phyloP scores from a whole-genome alignment of 805 yeast species.

The Nakazawaea wyomingensis region DNA sequence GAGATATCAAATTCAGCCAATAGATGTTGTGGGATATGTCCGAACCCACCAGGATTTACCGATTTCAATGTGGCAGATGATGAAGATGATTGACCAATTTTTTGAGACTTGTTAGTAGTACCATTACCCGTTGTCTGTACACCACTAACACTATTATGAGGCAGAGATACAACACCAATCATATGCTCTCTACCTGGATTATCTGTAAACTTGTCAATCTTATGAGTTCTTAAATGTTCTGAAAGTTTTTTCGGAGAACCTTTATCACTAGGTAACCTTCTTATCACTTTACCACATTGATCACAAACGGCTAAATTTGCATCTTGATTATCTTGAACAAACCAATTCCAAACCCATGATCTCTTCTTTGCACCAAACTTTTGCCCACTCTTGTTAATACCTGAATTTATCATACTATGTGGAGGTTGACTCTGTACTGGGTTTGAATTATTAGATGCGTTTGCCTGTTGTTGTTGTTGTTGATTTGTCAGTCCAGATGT shows the following conservation, averaged over 20 bases:
- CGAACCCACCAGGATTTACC: slow-evolving; percentile 11
- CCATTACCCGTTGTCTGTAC: no score
- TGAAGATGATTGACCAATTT: background rate
- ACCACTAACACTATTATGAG: slow-evolving; percentile 2
- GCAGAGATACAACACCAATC: slow-evolving; percentile 28
- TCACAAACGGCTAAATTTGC: slow-evolving; percentile 51
- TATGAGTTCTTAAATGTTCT: slow-evolving; percentile 53
- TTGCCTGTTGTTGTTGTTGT: background rate
- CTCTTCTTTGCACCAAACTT: slow-evolving; percentile 56
- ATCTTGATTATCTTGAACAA: slow-evolving; percentile 43
- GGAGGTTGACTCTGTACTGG: background rate
- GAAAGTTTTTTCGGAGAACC: slow-evolving; percentile 56
- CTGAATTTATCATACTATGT: slow-evolving; percentile 2
- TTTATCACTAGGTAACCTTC: slow-evolving; percentile 45
- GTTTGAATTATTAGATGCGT: background rate
- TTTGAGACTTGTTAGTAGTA: background rate
- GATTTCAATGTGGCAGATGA: slow-evolving; percentile 6
- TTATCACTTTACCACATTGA: slow-evolving; percentile 44
- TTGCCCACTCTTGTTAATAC: slow-evolving; percentile 45
- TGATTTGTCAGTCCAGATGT: background rate
- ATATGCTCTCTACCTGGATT: slow-evolving; percentile 35
- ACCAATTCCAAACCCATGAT: slow-evolving; percentile 64
- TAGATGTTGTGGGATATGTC: slow-evolving; percentile 13
- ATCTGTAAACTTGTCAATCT: slow-evolving; percentile 34
- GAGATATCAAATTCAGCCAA: slow-evolving; percentile 29